Conservation (phyloP, 192 early-diverging fungal genomes). For the Gaertneriomyces semiglobifer region DNA sequence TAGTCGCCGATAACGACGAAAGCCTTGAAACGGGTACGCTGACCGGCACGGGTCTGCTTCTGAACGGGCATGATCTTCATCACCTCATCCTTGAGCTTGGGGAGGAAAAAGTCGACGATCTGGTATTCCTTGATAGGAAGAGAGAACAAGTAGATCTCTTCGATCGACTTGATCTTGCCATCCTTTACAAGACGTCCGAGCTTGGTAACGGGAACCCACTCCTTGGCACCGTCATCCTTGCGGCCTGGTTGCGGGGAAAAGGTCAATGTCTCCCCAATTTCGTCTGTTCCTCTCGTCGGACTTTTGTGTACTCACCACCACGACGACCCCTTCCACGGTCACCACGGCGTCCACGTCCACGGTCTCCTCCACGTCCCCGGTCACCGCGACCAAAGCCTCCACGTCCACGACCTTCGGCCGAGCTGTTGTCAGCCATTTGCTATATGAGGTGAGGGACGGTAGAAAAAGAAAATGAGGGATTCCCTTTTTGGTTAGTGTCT, state of each 20-base stretch:
- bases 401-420: conserved; percentile 35
- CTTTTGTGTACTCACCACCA: conserved; percentile 24
- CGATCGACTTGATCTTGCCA: conserved; percentile 93
- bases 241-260: conserved; percentile 54
- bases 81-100: conserved; percentile 96
- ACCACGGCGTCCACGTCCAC: conserved; percentile 78
- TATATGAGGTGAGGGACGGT: conserved; percentile 8
- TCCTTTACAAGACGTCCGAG: conserved; percentile 98
- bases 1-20: conserved; percentile 98
- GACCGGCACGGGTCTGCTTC: conserved; percentile 99
- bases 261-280: background rate
- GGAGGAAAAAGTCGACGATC: conserved; percentile 94
- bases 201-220: conserved; percentile 94
- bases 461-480: conserved; percentile 14
- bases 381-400: conserved; percentile 76
- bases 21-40: conserved; percentile 99
- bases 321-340: conserved; percentile 44
- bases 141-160: conserved; percentile 97
- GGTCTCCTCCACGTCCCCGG: conserved; percentile 73
- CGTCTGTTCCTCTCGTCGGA: background rate
- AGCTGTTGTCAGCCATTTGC: conserved; percentile 38
- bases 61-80: conserved; percentile 99
- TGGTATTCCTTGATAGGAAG: conserved; percentile 99
- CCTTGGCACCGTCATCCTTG: conserved; percentile 81
- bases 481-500: background rate